Conservation (phyloP, 2,329 filamentous ascomycete species). For the Nakataea oryzae region DNA sequence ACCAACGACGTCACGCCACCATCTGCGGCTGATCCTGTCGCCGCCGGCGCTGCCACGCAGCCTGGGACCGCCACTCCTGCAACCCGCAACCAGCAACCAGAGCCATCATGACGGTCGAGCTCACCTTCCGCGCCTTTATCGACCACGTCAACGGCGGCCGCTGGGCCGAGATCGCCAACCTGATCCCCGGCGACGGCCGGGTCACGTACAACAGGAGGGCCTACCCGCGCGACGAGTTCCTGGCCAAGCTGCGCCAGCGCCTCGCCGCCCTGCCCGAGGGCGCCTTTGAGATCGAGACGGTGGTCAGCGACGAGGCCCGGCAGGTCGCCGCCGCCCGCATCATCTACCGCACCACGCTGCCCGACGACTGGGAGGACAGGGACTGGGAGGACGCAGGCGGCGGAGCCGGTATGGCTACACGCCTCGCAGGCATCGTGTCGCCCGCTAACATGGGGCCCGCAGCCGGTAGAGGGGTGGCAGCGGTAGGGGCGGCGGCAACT, state of each 20-base stretch:
- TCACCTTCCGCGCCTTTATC: slow-evolving; percentile 1
- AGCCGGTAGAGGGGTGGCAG: neutral
- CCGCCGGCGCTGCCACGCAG: too few species aligned
- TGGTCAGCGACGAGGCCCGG: neutral
- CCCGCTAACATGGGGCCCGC: neutral
- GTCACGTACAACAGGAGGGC: slow-evolving; percentile 1
- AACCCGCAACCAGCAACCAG: neutral
- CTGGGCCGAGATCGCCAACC: neutral
- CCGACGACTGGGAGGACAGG: neutral
- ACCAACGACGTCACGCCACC: neutral
- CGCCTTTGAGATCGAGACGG: slow-evolving; percentile 1
- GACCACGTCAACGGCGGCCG: slow-evolving; percentile 1
- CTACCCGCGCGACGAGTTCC: neutral
- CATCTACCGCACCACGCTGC: neutral
- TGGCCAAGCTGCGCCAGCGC: neutral
- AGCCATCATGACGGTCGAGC: neutral
- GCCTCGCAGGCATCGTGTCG: neutral
- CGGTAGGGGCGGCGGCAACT: neutral
- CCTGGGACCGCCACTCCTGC: too few species aligned
- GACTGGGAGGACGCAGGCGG: neutral
- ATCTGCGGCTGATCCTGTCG: too few species aligned
- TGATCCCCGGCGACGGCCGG: neutral
- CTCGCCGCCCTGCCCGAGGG: neutral
- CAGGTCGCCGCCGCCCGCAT: slow-evolving; percentile 1
- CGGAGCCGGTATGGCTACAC: neutral